These are phyloP conservation scores for Metschnikowia sp. DNA, from an alignment of 805 yeast species.

Conservation along the genomic window DNA sequence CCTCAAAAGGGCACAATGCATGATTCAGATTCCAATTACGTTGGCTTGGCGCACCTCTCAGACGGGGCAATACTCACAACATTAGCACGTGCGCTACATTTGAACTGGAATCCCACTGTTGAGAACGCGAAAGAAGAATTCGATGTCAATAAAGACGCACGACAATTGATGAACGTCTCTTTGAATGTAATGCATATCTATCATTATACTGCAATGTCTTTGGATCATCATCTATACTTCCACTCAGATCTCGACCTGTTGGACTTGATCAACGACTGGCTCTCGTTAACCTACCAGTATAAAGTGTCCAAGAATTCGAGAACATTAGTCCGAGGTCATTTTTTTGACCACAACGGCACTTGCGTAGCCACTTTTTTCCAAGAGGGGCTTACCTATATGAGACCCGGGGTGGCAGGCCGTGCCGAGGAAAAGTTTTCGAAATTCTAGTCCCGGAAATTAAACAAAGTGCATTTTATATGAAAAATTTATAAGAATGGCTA, in stretches of 20 bases:
- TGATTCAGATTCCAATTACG: constrained; percentile 28
- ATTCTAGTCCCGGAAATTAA: not conserved
- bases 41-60: constrained; percentile 36
- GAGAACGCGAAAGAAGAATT: constrained; percentile 28
- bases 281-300: constrained; percentile 35
- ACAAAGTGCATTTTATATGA: no score
- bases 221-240: constrained; percentile 44
- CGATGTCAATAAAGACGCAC: constrained; percentile 33
- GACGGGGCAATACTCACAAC: constrained; percentile 42
- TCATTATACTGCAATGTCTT: constrained; percentile 45
- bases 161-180: constrained; percentile 16
- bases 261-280: constrained; percentile 36
- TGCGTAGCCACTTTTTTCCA: constrained; percentile 40
- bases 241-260: constrained; percentile 27
- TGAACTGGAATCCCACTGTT: constrained; percentile 41
- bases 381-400: constrained; percentile 38
- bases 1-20: constrained; percentile 20
- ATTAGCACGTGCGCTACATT: constrained; percentile 38
- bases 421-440: constrained; percentile 3
- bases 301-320: constrained; percentile 33
- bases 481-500: no score
- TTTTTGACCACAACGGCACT: constrained; percentile 28
- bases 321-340: constrained; percentile 35
- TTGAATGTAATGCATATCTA: constrained; percentile 22
- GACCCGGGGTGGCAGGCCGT: constrained; percentile 22